phyloP scores from a whole-genome alignment of 1,284 basidiomycete species.

The Cryptococcus sp. region DNA sequence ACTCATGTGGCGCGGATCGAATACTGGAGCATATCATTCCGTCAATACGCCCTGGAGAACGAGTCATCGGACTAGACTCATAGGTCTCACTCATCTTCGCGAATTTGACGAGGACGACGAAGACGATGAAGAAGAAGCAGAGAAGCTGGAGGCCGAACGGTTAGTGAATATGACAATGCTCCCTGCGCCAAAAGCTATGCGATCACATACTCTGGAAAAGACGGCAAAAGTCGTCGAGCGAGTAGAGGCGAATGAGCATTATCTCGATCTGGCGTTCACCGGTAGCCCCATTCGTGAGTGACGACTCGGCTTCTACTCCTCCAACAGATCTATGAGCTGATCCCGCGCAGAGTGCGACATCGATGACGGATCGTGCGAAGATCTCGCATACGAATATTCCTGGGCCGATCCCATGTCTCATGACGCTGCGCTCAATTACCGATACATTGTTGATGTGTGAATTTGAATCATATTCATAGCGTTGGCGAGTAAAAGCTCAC shows the following conservation, averaged over 20 bases:
- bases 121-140: not conserved
- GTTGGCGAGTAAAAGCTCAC: not conserved
- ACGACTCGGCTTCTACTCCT: not conserved
- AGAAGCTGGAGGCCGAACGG: constrained; percentile 48
- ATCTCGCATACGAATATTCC: constrained; percentile 32
- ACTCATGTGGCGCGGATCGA: constrained; percentile 50
- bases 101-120: not conserved
- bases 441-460: constrained; percentile 47
- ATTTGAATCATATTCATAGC: constrained; percentile 1
- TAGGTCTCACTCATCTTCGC: constrained; percentile 19
- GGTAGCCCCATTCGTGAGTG: constrained; percentile 42
- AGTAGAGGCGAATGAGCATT: constrained; percentile 73
- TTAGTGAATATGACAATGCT: not conserved
- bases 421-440: constrained; percentile 34
- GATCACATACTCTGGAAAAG: too few species aligned
- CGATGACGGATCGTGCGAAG: constrained; percentile 45
- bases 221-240: constrained; percentile 65
- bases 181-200: constrained; percentile 8
- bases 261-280: constrained; percentile 60
- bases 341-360: constrained; percentile 33
- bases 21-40: constrained; percentile 41
- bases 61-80: constrained; percentile 42
- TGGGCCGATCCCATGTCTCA: constrained; percentile 29
- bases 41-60: constrained; percentile 35
- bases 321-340: not conserved